phyloP scores from a whole-genome alignment of 148 eudicot species.

The Camellia granthamiana region DNA sequence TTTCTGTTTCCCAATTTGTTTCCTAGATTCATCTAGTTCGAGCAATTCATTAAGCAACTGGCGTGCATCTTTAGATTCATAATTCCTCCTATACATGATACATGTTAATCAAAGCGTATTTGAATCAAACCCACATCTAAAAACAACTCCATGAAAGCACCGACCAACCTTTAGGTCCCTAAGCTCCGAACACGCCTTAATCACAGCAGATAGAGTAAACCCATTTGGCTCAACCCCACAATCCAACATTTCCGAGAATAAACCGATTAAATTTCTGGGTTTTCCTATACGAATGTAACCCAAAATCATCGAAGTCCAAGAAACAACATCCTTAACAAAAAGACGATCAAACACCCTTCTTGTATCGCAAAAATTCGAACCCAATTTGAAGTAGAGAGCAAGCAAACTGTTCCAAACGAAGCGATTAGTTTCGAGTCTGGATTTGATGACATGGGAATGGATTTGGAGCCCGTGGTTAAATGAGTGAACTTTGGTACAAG shows the following conservation, averaged over 20 bases:
- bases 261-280: slow-evolving; percentile 35
- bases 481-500: slow-evolving; percentile 44
- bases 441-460: slow-evolving; percentile 56
- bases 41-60: slow-evolving; percentile 59
- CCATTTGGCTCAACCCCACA: slow-evolving; percentile 68
- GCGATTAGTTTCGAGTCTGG: slow-evolving; percentile 47
- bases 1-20: slow-evolving; percentile 19
- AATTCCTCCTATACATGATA: slow-evolving; percentile 49
- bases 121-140: slow-evolving; percentile 52
- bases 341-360: slow-evolving; percentile 51
- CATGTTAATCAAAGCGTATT: slow-evolving; percentile 62
- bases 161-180: slow-evolving; percentile 48
- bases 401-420: slow-evolving; percentile 80
- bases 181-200: slow-evolving; percentile 68
- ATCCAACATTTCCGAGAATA: slow-evolving; percentile 54
- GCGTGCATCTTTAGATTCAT: slow-evolving; percentile 33
- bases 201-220: slow-evolving; percentile 59
- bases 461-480: slow-evolving; percentile 56
- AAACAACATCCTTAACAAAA: slow-evolving; percentile 53
- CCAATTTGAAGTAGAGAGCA: slow-evolving; percentile 62
- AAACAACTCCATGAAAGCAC: slow-evolving; percentile 63
- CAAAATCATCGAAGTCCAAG: slow-evolving; percentile 23
- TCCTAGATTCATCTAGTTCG: slow-evolving; percentile 20
- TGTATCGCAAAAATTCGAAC: slow-evolving; percentile 36
- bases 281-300: slow-evolving; percentile 52